These are phyloP conservation scores for Phytophthora uliginosa DNA, from an alignment of 352 stramenopile genomes.

Conservation along the genomic window DNA sequence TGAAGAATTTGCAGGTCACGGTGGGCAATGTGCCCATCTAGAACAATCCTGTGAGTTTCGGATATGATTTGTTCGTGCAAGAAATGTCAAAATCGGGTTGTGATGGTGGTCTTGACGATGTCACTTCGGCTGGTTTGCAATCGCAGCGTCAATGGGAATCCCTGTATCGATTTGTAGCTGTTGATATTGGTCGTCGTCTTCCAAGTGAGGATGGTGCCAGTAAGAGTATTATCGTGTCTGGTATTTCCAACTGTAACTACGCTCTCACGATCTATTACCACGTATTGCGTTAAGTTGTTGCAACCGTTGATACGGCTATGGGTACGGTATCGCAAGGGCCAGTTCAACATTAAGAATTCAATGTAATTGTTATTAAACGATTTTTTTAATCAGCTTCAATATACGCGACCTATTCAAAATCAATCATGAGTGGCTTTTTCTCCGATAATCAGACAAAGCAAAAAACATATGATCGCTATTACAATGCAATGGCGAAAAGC, in stretches of 20 bases:
- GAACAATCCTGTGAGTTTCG: background rate
- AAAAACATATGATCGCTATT: background rate
- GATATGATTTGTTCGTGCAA: background rate
- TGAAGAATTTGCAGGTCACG: conserved; percentile 1
- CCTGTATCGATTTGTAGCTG: background rate
- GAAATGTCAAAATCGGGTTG: background rate
- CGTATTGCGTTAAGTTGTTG: conserved; percentile 15
- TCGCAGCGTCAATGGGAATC: background rate
- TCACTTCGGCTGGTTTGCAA: background rate
- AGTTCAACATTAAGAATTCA: background rate
- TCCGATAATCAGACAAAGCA: conserved; percentile 1
- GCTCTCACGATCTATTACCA: conserved; percentile 18
- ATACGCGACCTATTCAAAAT: background rate
- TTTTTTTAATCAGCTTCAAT: conserved; percentile 2
- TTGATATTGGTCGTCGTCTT: conserved; percentile 12
- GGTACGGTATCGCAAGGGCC: background rate
- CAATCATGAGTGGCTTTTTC: conserved; percentile 1
- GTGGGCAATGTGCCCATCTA: background rate
- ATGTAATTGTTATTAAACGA: conserved; percentile 2
- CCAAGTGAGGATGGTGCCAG: background rate
- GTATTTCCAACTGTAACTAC: conserved; percentile 12
- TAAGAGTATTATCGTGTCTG: conserved; percentile 20
- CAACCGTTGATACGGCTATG: conserved; percentile 11
- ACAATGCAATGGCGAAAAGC: background rate
- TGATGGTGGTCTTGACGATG: conserved; percentile 3